Conservation (phyloP, 75 land plant genomes). For the Cupressus sempervirens region DNA sequence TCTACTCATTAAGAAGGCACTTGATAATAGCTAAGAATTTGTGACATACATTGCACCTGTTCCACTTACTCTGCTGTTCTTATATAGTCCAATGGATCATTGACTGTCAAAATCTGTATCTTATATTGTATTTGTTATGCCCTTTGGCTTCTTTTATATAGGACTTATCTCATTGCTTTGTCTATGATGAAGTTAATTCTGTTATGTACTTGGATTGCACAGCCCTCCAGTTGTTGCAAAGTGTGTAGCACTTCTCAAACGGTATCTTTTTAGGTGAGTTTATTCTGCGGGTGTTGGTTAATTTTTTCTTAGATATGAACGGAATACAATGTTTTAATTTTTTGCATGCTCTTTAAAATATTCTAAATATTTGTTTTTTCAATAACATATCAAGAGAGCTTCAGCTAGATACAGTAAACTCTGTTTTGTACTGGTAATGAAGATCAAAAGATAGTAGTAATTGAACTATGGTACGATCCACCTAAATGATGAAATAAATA, state of each 20-base stretch:
- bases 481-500: not conserved
- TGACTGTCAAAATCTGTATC: not conserved
- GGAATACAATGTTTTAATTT: not conserved
- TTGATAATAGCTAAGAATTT: not conserved
- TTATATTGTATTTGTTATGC: not conserved
- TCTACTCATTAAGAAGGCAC: not conserved
- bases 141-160: not conserved
- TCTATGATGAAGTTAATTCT: not conserved
- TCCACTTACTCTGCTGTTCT: not conserved
- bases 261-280: slow-evolving; percentile 80
- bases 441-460: not conserved
- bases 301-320: not conserved
- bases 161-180: not conserved
- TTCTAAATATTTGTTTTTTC: not conserved
- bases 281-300: not conserved
- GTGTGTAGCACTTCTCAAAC: slow-evolving; percentile 84
- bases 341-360: not conserved
- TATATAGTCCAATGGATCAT: not conserved
- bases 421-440: not conserved
- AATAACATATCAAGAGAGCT: not conserved
- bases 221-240: slow-evolving; percentile 97
- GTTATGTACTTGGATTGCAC: slow-evolving; percentile 12
- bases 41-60: not conserved
- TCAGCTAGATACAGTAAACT: not conserved
- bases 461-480: not conserved